phyloP scores from a whole-genome alignment of 2,329 filamentous ascomycete species.

The Pseudocercospora macadamiae region DNA sequence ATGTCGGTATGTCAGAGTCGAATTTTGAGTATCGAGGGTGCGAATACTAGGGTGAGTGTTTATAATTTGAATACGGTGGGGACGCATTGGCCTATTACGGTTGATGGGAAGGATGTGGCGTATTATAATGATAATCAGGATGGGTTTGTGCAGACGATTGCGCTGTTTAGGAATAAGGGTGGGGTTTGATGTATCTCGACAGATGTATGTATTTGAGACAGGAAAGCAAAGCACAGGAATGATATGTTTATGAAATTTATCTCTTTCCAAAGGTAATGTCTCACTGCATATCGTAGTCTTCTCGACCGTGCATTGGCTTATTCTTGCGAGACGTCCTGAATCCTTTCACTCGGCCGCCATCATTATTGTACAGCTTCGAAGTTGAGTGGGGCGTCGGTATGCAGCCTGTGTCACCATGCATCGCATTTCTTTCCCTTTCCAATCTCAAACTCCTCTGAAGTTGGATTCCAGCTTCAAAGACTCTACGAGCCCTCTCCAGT shows the following conservation, averaged over 20 bases:
- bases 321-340: neutral
- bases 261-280: no score
- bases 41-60: conserved; percentile 42
- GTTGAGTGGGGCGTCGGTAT: neutral
- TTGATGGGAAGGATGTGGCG: conserved; percentile 49
- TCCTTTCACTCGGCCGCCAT: neutral
- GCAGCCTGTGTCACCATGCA: neutral
- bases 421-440: neutral
- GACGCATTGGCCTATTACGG: conserved; percentile 49
- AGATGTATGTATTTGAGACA: no score
- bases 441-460: neutral
- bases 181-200: conserved; percentile 1
- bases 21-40: conserved; percentile 53
- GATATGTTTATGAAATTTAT: no score
- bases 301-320: neutral
- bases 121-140: conserved; percentile 52
- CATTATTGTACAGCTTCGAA: no score
- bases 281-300: no score
- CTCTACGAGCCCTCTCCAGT: no score
- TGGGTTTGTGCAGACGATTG: conserved; percentile 49
- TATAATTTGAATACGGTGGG: conserved; percentile 47
- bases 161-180: conserved; percentile 38
- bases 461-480: neutral
- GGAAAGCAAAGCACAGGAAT: no score
- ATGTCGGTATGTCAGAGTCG: conserved; percentile 51